phyloP scores from a whole-genome alignment of 306 rosid species.

The Albizia julibrissin region DNA sequence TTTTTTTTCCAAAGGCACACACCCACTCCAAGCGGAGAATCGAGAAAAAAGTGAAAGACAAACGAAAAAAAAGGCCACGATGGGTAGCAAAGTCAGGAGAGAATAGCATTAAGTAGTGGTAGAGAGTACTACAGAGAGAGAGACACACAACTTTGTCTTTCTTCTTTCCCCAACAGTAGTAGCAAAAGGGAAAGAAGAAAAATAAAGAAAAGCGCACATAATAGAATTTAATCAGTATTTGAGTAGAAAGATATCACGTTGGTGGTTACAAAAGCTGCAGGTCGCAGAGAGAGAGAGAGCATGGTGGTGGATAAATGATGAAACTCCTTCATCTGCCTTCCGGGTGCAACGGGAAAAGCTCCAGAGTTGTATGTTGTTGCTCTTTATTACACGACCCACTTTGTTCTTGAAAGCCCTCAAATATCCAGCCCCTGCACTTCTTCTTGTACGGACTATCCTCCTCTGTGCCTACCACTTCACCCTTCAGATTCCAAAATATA shows the following conservation, averaged over 20 bases:
- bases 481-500: slow-evolving; percentile 31
- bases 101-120: slow-evolving; percentile 42
- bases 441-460: slow-evolving; percentile 81
- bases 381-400: slow-evolving; percentile 40
- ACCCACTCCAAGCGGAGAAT: slow-evolving; percentile 34
- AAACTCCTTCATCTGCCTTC: slow-evolving; percentile 72
- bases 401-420: slow-evolving; percentile 62
- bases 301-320: not conserved
- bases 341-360: slow-evolving; percentile 92
- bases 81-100: slow-evolving; percentile 51
- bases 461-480: slow-evolving; percentile 48
- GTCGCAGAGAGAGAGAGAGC: not conserved
- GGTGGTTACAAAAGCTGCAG: slow-evolving; percentile 13
- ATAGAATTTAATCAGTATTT: slow-evolving; percentile 25
- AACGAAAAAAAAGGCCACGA: slow-evolving; percentile 37
- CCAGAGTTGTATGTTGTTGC: slow-evolving; percentile 66
- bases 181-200: slow-evolving; percentile 52
- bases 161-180: slow-evolving; percentile 71
- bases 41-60: slow-evolving; percentile 30
- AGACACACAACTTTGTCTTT: slow-evolving; percentile 59
- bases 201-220: slow-evolving; percentile 48
- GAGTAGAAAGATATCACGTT: not conserved
- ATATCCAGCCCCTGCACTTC: slow-evolving; percentile 73
- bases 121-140: slow-evolving; percentile 56
- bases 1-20: slow-evolving; percentile 41